Percentiles rank a stretch among this genome's conserved stretches.
Conservation (phyloP, 1,139 yeast species). For the Kazachstania sp. region DNA sequence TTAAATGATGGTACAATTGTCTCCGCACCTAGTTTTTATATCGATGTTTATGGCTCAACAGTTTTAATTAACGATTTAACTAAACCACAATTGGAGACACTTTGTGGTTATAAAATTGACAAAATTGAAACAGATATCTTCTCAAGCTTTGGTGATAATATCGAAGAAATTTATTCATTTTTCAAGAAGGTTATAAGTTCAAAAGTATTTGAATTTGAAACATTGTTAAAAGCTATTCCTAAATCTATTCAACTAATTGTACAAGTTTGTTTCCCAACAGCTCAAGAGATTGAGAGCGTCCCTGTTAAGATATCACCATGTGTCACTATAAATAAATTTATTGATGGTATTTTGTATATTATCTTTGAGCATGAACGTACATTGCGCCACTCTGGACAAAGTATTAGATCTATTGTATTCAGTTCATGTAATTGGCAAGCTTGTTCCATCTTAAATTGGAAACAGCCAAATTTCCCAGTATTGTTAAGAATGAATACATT, state of each 20-base stretch:
- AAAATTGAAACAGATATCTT: conserved; percentile 25
- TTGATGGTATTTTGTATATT: conserved; percentile 62
- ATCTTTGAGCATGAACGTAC: conserved; percentile 72
- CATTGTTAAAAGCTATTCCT: conserved; percentile 49
- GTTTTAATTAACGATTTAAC: conserved; percentile 43
- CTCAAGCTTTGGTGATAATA: conserved; percentile 1
- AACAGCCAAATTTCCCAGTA: conserved; percentile 96
- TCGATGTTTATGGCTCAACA: conserved; percentile 42
- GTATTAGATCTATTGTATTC: conserved; percentile 58
- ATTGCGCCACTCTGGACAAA: conserved; percentile 34
- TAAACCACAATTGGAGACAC: conserved; percentile 27
- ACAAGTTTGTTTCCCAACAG: conserved; percentile 76
- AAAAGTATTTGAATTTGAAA: conserved; percentile 52
- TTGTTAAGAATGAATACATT: conserved; percentile 72
- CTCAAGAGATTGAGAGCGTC: conserved; percentile 46
- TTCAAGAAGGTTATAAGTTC: conserved; percentile 32
- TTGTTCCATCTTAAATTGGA: conserved; percentile 93
- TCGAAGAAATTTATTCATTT: conserved; percentile 23
- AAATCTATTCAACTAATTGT: conserved; percentile 60
- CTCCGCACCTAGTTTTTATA: conserved; percentile 64
- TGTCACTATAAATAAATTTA: conserved; percentile 56
- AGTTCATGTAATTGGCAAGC: conserved; percentile 80
- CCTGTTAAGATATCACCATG: conserved; percentile 43
- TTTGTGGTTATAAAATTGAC: conserved; percentile 30
- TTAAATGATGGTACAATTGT: conserved; percentile 81